These are phyloP conservation scores for Amaranthus hypochondriacus DNA, from an alignment of 148 eudicot species.

Conservation along the genomic window DNA sequence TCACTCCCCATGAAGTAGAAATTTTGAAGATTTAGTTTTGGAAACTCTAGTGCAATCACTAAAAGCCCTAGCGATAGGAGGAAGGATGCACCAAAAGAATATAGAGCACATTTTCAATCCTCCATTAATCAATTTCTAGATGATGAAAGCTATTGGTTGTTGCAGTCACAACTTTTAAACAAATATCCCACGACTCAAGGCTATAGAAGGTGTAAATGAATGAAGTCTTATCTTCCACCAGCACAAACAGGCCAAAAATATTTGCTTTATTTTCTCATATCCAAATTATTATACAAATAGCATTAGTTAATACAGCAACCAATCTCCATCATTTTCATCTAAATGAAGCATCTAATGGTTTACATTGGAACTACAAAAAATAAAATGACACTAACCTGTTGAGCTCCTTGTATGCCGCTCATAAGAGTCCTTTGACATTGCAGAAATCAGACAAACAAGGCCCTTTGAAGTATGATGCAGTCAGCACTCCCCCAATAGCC, in stretches of 20 bases:
- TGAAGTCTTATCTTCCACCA: background rate
- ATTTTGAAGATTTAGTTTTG: no score
- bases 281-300: background rate
- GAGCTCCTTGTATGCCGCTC: constrained; percentile 28
- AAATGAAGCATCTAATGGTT: background rate
- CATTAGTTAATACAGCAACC: background rate
- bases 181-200: background rate
- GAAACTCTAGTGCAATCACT: no score
- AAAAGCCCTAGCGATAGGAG: no score
- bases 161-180: background rate
- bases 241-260: background rate
- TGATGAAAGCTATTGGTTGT: background rate
- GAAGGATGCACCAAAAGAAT: background rate
- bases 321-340: background rate
- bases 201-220: background rate
- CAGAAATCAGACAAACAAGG: constrained; percentile 13
- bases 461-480: constrained; percentile 4
- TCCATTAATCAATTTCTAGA: background rate
- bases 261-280: background rate
- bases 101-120: background rate
- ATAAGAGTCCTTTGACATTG: constrained; percentile 30
- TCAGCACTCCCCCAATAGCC: constrained; percentile 8
- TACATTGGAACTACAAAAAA: background rate
- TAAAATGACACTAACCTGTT: constrained; percentile 11
- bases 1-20: no score